Conservation (phyloP, 176 grass and related monocot genomes). For the Ampelocalamus luodianensis region DNA sequence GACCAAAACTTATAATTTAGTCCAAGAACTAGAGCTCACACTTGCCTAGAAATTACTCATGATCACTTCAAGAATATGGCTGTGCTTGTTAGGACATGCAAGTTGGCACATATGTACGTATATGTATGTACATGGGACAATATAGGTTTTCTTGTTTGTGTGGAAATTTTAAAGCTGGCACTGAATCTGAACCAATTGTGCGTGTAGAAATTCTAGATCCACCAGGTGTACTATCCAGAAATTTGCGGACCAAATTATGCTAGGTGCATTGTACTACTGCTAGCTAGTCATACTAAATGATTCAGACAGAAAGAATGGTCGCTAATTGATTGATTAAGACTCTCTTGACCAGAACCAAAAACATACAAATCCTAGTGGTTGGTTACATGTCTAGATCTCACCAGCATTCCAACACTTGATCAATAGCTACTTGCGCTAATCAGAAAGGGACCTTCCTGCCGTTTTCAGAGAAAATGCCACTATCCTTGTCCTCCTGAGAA, state of each 20-base stretch:
- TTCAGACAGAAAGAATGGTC: conserved; percentile 55
- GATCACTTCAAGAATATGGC: neutral
- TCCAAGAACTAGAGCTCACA: neutral
- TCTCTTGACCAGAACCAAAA: conserved; percentile 57
- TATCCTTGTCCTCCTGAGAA: conserved; percentile 43
- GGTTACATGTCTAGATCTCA: conserved; percentile 56
- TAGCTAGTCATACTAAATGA: conserved; percentile 44
- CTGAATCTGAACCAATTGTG: conserved; percentile 34
- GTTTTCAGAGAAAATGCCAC: conserved; percentile 57
- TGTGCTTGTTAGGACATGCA: neutral
- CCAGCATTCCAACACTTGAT: conserved; percentile 57
- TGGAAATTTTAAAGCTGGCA: conserved; percentile 31
- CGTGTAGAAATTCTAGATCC: conserved; percentile 45
- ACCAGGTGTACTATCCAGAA: conserved; percentile 28
- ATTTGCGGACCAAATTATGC: conserved; percentile 39
- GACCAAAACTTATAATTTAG: neutral
- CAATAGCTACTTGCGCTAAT: conserved; percentile 51
- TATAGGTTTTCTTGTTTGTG: neutral
- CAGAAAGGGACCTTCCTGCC: conserved; percentile 48
- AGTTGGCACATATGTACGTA: neutral
- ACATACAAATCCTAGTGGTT: conserved; percentile 56
- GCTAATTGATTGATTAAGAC: conserved; percentile 56
- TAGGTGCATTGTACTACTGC: conserved; percentile 41
- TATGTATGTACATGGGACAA: neutral
- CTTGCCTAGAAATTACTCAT: neutral